Conservation (phyloP, 148 eudicot genomes). For the Talinum fruticosum region DNA sequence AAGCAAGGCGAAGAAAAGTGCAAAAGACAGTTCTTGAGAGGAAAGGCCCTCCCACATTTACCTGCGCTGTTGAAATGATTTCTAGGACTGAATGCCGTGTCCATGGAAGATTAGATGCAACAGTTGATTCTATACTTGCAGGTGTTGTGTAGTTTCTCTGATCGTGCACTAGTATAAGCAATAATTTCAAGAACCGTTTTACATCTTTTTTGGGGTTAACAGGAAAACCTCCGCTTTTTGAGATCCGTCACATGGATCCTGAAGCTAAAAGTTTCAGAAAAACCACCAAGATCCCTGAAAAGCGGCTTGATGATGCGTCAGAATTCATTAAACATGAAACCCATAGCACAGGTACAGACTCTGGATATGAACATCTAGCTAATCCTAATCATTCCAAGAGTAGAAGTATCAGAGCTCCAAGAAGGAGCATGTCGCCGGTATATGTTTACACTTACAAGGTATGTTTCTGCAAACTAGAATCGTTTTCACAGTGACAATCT, state of each 20-base stretch:
- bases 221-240: slow-evolving; percentile 76
- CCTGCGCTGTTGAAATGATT: slow-evolving; percentile 92
- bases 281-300: slow-evolving; percentile 28
- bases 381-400: slow-evolving; percentile 27
- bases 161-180: not conserved
- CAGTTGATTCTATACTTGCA: slow-evolving; percentile 90
- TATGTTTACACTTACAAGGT: slow-evolving; percentile 87
- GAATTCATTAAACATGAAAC: slow-evolving; percentile 32
- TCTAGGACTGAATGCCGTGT: slow-evolving; percentile 87
- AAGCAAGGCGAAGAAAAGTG: slow-evolving; percentile 95
- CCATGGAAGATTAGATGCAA: slow-evolving; percentile 85
- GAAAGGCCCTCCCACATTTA: slow-evolving; percentile 89
- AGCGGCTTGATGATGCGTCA: slow-evolving; percentile 27
- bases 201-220: not conserved
- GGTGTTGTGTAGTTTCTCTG: slow-evolving; percentile 39
- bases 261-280: slow-evolving; percentile 41
- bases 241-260: slow-evolving; percentile 59
- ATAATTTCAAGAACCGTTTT: not conserved
- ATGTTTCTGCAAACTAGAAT: slow-evolving; percentile 4
- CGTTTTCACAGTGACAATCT: not conserved
- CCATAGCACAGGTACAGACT: slow-evolving; percentile 29
- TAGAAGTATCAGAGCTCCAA: slow-evolving; percentile 20
- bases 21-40: slow-evolving; percentile 98
- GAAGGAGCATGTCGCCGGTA: slow-evolving; percentile 43
- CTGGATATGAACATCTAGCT: slow-evolving; percentile 40